A percentile compares a stretch with the other conserved stretches of the same genome.
These are phyloP conservation scores for Lupinus albus DNA, from an alignment of 306 rosid genomes.

Conservation along the genomic window DNA sequence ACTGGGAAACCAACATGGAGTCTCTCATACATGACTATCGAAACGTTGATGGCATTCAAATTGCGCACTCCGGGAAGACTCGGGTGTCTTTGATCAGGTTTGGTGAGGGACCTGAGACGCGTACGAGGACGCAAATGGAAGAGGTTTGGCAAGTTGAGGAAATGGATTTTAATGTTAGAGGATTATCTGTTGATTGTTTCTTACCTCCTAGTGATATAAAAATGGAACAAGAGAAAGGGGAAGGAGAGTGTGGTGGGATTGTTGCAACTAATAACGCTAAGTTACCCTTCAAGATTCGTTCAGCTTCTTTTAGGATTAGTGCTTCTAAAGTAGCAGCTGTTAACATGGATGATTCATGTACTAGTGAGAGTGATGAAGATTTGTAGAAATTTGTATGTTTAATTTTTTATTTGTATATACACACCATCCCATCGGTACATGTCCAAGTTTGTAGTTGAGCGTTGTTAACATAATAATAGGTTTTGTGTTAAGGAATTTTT, in stretches of 20 bases:
- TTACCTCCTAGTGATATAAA: conserved; percentile 82
- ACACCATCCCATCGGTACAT: conserved; percentile 12
- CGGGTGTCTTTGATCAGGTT: too few species aligned
- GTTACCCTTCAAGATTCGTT: conserved; percentile 63
- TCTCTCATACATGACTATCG: conserved; percentile 69
- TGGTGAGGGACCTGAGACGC: conserved; percentile 41
- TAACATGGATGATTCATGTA: conserved; percentile 58
- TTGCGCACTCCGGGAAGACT: conserved; percentile 2
- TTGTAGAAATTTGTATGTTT: conserved; percentile 31
- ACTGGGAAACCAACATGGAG: conserved; percentile 94
- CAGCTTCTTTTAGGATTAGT: conserved; percentile 63
- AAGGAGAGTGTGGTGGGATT: conserved; percentile 26
- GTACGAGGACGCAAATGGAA: conserved; percentile 78
- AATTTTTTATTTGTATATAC: conserved; percentile 48
- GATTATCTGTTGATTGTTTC: conserved; percentile 79
- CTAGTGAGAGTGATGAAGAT: conserved; percentile 55
- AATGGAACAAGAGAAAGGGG: conserved; percentile 54
- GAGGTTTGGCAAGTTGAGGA: conserved; percentile 88
- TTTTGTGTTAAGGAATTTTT: too few species aligned
- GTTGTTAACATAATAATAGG: too few species aligned
- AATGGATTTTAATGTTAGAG: conserved; percentile 80
- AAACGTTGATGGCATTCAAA: conserved; percentile 65
- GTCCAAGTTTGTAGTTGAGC: conserved; percentile 39
- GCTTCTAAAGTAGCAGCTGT: conserved; percentile 76
- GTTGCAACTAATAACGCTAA: conserved; percentile 32